Evolutionary conservation across 2,329 filamentous ascomycete genomes (phyloP).

Genomic region (Cadophora luteo-olivacea): DNA sequence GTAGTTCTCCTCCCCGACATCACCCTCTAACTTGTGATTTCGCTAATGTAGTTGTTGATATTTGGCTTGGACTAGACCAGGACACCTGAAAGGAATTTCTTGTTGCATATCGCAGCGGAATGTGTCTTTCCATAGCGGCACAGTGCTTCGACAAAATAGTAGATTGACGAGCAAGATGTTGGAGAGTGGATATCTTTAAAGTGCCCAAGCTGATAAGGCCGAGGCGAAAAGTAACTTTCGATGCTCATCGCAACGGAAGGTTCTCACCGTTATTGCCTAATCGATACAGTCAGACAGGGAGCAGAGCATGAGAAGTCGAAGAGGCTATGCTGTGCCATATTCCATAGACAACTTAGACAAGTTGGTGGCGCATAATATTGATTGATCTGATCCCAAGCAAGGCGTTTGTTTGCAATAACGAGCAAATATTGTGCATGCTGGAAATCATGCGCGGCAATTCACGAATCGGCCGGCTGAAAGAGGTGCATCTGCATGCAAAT

Average conservation of each 20-base stretch:
- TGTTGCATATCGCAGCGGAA: constrained; percentile 31
- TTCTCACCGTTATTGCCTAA: constrained; percentile 21
- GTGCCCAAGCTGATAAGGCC: constrained; percentile 8
- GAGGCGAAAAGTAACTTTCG: constrained; percentile 16
- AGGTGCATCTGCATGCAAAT: constrained; percentile 16
- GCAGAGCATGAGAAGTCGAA: constrained; percentile 8
- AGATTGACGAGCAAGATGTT: background rate
- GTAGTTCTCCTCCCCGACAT: background rate
- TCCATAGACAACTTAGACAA: constrained; percentile 2
- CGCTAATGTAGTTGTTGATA: constrained; percentile 1
- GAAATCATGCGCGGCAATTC: constrained; percentile 19
- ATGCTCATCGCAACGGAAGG: constrained; percentile 27
- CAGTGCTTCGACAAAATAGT: background rate
- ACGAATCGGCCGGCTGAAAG: constrained; percentile 20
- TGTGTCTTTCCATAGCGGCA: constrained; percentile 22
- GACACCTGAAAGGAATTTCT: background rate
- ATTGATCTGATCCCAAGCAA: constrained; percentile 20
- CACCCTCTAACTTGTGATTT: background rate
- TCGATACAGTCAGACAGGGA: constrained; percentile 21
- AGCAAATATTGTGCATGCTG: constrained; percentile 19
- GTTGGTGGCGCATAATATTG: constrained; percentile 24
- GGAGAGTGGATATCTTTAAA: constrained; percentile 16
- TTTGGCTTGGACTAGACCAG: background rate
- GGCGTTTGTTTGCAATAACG: constrained; percentile 19
- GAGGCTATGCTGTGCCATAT: constrained; percentile 20